phyloP scores from a whole-genome alignment of 306 rosid genomes.

The Albizia julibrissin region DNA sequence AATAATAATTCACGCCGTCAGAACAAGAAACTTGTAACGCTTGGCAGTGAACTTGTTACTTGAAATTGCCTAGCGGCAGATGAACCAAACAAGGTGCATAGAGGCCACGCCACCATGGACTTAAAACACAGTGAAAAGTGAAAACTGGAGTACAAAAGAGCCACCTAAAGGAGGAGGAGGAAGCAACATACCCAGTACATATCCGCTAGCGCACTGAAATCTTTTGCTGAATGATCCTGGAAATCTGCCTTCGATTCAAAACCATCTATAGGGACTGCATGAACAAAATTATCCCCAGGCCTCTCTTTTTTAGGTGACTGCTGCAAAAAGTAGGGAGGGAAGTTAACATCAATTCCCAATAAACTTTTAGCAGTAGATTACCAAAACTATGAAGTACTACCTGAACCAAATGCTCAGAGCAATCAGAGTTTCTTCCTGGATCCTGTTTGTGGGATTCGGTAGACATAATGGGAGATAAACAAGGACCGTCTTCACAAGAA shows the following conservation, averaged over 20 bases:
- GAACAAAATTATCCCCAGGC: slow-evolving; percentile 53
- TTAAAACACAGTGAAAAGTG: not conserved
- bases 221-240: slow-evolving; percentile 54
- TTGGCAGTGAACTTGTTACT: slow-evolving; percentile 1
- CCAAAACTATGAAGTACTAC: slow-evolving; percentile 47
- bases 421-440: slow-evolving; percentile 43
- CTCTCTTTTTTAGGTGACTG: slow-evolving; percentile 50
- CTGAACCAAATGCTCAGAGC: slow-evolving; percentile 51
- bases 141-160: slow-evolving; percentile 3
- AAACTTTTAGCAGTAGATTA: slow-evolving; percentile 20
- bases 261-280: slow-evolving; percentile 54
- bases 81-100: slow-evolving; percentile 18
- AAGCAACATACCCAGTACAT: slow-evolving; percentile 75
- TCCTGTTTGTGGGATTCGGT: slow-evolving; percentile 43
- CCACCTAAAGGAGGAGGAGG: not conserved
- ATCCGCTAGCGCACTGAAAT: slow-evolving; percentile 60
- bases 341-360: slow-evolving; percentile 38
- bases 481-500: slow-evolving; percentile 38
- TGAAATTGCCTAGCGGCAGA: slow-evolving; percentile 22
- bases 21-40: slow-evolving; percentile 13
- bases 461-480: slow-evolving; percentile 49
- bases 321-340: slow-evolving; percentile 41
- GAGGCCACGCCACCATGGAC: slow-evolving; percentile 11
- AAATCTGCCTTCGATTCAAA: slow-evolving; percentile 50
- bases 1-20: slow-evolving; percentile 19